phyloP scores from a whole-genome alignment of 2,329 filamentous ascomycete species.

The Phialophora tarda region DNA sequence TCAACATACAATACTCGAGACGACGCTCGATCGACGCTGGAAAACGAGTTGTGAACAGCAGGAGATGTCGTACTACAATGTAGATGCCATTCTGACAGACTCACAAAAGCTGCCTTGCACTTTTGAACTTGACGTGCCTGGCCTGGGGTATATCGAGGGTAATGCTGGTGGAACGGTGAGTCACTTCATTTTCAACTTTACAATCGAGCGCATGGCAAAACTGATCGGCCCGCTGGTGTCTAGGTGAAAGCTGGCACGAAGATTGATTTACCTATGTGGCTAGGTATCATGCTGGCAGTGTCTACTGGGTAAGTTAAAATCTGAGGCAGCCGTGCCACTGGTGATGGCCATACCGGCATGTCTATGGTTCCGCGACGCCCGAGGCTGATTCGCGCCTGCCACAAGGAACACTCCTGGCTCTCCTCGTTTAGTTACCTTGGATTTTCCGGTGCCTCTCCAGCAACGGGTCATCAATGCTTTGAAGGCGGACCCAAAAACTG shows the following conservation, averaged over 20 bases:
- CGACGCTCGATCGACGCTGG: neutral
- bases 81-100: slow-evolving; percentile 55
- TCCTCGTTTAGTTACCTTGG: slow-evolving; percentile 73
- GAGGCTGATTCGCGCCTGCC: neutral
- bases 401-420: slow-evolving; percentile 33
- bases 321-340: neutral
- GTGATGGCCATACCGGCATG: no score
- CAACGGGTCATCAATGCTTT: slow-evolving; percentile 84
- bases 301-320: slow-evolving; percentile 52
- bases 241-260: slow-evolving; percentile 80
- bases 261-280: slow-evolving; percentile 86
- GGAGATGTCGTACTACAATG: slow-evolving; percentile 50
- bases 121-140: slow-evolving; percentile 86
- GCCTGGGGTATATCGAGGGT: slow-evolving; percentile 87
- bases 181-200: neutral
- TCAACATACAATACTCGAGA: neutral
- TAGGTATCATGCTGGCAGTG: slow-evolving; percentile 89
- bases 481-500: slow-evolving; percentile 84
- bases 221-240: neutral
- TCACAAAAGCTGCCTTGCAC: slow-evolving; percentile 93
- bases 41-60: neutral
- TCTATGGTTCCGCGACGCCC: neutral
- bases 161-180: slow-evolving; percentile 68
- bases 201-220: neutral
- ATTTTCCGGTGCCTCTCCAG: slow-evolving; percentile 77